phyloP scores from a whole-genome alignment of 1,284 basidiomycete genomes.

The Prillingera fragicola region DNA sequence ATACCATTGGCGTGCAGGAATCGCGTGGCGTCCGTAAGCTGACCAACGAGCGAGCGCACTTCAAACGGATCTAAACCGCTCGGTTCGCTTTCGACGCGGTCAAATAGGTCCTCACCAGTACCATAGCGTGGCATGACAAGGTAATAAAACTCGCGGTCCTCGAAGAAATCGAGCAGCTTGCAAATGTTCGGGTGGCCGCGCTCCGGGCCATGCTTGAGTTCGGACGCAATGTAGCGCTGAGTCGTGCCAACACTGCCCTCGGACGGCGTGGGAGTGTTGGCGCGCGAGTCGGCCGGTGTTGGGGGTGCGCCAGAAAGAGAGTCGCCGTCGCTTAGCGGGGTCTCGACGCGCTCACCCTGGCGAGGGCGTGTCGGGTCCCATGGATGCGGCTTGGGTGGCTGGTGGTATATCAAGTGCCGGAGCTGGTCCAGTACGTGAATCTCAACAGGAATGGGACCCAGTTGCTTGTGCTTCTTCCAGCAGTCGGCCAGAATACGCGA shows the following conservation, averaged over 20 bases:
- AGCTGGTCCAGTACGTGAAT: conserved; percentile 89
- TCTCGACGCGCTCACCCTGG: not conserved
- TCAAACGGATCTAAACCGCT: conserved; percentile 71
- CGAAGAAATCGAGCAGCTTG: conserved; percentile 92
- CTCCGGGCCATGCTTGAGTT: conserved; percentile 35
- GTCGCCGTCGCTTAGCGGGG: not conserved
- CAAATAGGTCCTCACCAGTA: conserved; percentile 73
- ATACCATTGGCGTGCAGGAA: conserved; percentile 88
- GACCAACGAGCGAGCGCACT: conserved; percentile 81
- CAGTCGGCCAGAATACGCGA: conserved; percentile 96
- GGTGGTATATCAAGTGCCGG: conserved; percentile 67
- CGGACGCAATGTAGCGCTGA: conserved; percentile 33
- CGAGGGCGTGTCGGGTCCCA: conserved; percentile 62
- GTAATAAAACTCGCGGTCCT: conserved; percentile 96
- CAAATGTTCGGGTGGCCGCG: conserved; percentile 57
- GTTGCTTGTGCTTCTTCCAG: conserved; percentile 93
- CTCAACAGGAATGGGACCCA: conserved; percentile 97
- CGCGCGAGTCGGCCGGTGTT: conserved; percentile 2
- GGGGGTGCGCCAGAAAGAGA: not conserved
- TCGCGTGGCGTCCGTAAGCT: conserved; percentile 84
- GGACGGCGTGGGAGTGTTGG: conserved; percentile 9
- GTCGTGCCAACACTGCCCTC: conserved; percentile 16
- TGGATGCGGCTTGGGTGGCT: conserved; percentile 61
- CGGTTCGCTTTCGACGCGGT: conserved; percentile 85
- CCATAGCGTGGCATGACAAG: conserved; percentile 55